Conservation (phyloP, 495 filamentous ascomycete genomes). For the Paragyromitra xinjiangensis region DNA sequence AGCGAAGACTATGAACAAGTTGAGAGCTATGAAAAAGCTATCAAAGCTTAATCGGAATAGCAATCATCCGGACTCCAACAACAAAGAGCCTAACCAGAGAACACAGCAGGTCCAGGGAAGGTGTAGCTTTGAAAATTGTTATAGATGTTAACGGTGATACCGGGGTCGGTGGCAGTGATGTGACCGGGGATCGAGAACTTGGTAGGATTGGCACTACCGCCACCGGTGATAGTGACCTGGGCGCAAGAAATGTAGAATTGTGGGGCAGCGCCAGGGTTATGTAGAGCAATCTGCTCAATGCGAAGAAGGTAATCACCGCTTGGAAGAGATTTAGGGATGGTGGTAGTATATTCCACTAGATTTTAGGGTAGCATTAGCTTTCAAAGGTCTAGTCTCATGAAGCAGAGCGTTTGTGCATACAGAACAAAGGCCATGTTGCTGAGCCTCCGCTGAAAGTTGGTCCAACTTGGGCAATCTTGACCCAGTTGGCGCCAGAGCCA, state of each 20-base stretch:
- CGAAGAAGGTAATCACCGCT: conserved; percentile 71
- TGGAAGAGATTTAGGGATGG: conserved; percentile 65
- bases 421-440: conserved; percentile 47
- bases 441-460: conserved; percentile 59
- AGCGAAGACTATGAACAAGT: conserved; percentile 5
- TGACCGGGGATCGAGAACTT: conserved; percentile 63
- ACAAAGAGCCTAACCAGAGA: conserved; percentile 24
- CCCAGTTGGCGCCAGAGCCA: conserved; percentile 61
- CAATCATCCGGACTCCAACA: background rate
- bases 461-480: conserved; percentile 63
- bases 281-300: conserved; percentile 69
- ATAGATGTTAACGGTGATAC: conserved; percentile 67
- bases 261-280: conserved; percentile 63
- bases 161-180: conserved; percentile 66
- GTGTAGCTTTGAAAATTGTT: conserved; percentile 64
- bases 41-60: background rate
- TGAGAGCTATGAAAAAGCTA: background rate
- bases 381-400: background rate
- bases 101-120: conserved; percentile 63
- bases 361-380: background rate
- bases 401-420: background rate
- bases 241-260: conserved; percentile 70
- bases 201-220: conserved; percentile 58
- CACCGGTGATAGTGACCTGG: conserved; percentile 67
- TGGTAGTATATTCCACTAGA: conserved; percentile 62